phyloP scores from a whole-genome alignment of 2,329 filamentous ascomycete genomes.

The Bipolaris cookei region DNA sequence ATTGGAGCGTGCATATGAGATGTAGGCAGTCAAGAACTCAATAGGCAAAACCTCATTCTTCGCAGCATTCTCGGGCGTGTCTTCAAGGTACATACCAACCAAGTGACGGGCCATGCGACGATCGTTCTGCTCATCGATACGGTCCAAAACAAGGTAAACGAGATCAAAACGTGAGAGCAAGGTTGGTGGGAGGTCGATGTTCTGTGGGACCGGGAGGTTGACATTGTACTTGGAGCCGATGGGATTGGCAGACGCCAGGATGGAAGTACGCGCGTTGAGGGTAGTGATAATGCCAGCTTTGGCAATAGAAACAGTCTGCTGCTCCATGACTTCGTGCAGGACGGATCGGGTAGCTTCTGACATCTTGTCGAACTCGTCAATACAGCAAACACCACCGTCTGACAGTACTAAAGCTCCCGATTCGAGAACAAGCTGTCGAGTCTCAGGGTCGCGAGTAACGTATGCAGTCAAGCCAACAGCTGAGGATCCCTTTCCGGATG shows the following conservation, averaged over 20 bases:
- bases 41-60: constrained; percentile 79
- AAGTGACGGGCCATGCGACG: constrained; percentile 89
- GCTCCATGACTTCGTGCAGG: constrained; percentile 81
- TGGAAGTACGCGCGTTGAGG: constrained; percentile 91
- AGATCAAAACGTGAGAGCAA: constrained; percentile 95
- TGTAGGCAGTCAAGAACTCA: constrained; percentile 95
- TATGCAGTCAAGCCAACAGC: constrained; percentile 80
- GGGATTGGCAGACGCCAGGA: constrained; percentile 95
- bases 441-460: constrained; percentile 75
- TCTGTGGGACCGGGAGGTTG: constrained; percentile 92
- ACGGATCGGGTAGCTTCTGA: constrained; percentile 75
- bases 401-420: constrained; percentile 76
- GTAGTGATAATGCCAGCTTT: constrained; percentile 85
- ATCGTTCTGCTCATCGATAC: constrained; percentile 87
- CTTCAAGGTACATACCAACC: constrained; percentile 95
- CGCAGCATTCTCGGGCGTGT: constrained; percentile 84
- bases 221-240: constrained; percentile 98
- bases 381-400: constrained; percentile 78
- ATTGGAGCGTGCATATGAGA: constrained; percentile 89
- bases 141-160: constrained; percentile 94
- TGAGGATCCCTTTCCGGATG: constrained; percentile 76
- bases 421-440: constrained; percentile 74
- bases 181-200: constrained; percentile 95
- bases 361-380: constrained; percentile 84
- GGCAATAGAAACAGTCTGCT: constrained; percentile 78